Conservation (phyloP, 148 eudicot genomes). For the Rhododendron vialii region DNA sequence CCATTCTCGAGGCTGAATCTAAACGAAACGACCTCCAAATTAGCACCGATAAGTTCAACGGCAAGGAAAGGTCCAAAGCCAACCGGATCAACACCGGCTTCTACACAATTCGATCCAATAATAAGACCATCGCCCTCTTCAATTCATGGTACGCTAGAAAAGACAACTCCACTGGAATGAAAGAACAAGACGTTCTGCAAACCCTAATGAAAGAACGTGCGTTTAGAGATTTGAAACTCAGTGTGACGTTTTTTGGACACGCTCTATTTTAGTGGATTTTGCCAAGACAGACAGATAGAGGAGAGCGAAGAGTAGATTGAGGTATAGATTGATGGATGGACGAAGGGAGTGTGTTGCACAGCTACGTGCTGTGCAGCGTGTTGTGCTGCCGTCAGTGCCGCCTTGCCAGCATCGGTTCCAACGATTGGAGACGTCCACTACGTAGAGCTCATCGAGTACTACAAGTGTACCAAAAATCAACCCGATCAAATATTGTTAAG, state of each 20-base stretch:
- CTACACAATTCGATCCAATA: constrained; percentile 61
- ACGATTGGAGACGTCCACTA: too few relatives aligned
- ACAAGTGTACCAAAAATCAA: too few relatives aligned
- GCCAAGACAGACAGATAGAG: constrained; percentile 24
- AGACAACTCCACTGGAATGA: constrained; percentile 43
- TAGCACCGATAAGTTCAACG: constrained; percentile 38
- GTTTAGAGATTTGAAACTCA: constrained; percentile 22
- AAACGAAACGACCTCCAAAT: constrained; percentile 46
- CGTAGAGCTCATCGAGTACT: too few relatives aligned
- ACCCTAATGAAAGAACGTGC: constrained; percentile 20
- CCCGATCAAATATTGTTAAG: too few relatives aligned
- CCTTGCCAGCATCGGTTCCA: too few relatives aligned
- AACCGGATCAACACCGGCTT: constrained; percentile 77
- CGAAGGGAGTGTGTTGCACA: too few relatives aligned
- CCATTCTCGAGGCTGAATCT: constrained; percentile 40
- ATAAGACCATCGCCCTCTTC: constrained; percentile 50
- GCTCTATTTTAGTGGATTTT: constrained; percentile 58
- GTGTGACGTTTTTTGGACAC: constrained; percentile 50
- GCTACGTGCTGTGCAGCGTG: too few relatives aligned
- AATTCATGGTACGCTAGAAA: constrained; percentile 55
- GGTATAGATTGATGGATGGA: too few relatives aligned
- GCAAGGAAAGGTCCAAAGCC: constrained; percentile 25
- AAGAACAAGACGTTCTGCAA: constrained; percentile 72
- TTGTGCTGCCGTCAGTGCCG: too few relatives aligned
- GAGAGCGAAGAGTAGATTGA: too few relatives aligned